These are phyloP conservation scores for Kalmanozyma brasiliensis DNA, from an alignment of 1,284 basidiomycete species.

Conservation along the genomic window DNA sequence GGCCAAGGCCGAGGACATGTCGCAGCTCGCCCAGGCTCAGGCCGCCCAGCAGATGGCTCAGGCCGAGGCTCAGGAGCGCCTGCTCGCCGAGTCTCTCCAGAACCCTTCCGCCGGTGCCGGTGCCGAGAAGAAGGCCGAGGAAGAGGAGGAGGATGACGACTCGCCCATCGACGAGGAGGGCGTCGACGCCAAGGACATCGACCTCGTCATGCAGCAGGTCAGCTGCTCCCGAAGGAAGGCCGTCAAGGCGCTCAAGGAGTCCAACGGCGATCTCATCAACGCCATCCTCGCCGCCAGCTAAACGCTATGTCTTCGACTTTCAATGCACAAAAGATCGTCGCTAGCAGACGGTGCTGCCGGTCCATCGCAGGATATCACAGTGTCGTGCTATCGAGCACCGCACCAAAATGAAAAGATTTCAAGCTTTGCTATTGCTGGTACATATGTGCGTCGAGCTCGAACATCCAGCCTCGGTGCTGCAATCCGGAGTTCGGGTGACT, in stretches of 20 bases:
- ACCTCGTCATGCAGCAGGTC: conserved; percentile 87
- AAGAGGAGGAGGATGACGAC: conserved; percentile 67
- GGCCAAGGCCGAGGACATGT: conserved; percentile 95
- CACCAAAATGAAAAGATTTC: too few relatives aligned
- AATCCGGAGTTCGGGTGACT: too few relatives aligned
- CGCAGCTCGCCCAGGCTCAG: conserved; percentile 81
- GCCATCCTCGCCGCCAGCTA: conserved; percentile 66
- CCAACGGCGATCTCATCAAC: conserved; percentile 66
- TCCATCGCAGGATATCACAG: too few relatives aligned
- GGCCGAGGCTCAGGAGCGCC: conserved; percentile 73
- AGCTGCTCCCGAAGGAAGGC: conserved; percentile 67
- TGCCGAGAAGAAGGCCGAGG: conserved; percentile 51
- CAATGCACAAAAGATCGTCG: too few relatives aligned
- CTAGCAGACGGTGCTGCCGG: too few relatives aligned
- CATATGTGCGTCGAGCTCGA: too few relatives aligned
- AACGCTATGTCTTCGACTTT: not conserved
- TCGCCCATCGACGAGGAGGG: conserved; percentile 69
- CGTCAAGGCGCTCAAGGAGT: conserved; percentile 67
- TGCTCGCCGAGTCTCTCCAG: conserved; percentile 69
- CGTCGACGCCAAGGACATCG: conserved; percentile 88
- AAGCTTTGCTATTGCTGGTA: too few relatives aligned
- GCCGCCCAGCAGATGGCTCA: conserved; percentile 85
- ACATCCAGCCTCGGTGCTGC: too few relatives aligned
- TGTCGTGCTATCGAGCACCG: too few relatives aligned
- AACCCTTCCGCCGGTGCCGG: conserved; percentile 37